These are phyloP conservation scores for Daldinia childiae DNA, from an alignment of 495 filamentous ascomycete genomes.

Conservation along the genomic window DNA sequence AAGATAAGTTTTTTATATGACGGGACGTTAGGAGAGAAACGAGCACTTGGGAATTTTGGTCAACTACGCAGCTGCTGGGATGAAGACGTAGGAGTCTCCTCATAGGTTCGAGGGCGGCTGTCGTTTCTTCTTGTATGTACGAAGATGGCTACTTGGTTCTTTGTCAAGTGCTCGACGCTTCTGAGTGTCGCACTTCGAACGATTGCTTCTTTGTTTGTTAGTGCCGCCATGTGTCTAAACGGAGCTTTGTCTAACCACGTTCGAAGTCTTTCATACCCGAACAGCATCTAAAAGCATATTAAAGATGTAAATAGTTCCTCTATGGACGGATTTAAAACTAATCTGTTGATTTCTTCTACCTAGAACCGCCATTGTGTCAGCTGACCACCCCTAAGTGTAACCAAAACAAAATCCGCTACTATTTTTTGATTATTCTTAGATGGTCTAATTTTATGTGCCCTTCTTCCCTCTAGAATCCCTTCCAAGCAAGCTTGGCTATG, in stretches of 20 bases:
- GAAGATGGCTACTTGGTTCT: conserved; percentile 27
- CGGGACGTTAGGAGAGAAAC: conserved; percentile 35
- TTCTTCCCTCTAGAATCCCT: conserved; percentile 37
- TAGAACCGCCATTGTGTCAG: conserved; percentile 14
- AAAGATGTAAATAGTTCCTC: conserved; percentile 14
- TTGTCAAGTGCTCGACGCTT: conserved; percentile 38
- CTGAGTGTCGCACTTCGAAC: conserved; percentile 30
- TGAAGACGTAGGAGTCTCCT: conserved; percentile 26
- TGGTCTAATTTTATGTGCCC: not conserved
- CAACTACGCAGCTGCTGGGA: conserved; percentile 40
- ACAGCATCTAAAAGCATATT: conserved; percentile 23
- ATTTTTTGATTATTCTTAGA: conserved; percentile 18
- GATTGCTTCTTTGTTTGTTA: conserved; percentile 41
- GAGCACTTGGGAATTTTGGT: conserved; percentile 42
- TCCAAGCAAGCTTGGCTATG: conserved; percentile 76
- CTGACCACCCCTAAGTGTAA: not conserved
- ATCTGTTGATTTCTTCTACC: conserved; percentile 22
- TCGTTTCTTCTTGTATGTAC: conserved; percentile 47
- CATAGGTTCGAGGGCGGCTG: conserved; percentile 37
- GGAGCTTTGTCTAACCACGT: conserved; percentile 37
- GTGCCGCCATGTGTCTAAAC: conserved; percentile 26
- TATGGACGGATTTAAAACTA: conserved; percentile 4
- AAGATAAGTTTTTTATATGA: conserved; percentile 37
- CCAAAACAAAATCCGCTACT: conserved; percentile 23
- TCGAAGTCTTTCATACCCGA: conserved; percentile 42